phyloP scores from a whole-genome alignment of 139 green algal genomes.

The Chlorella ohadii region DNA sequence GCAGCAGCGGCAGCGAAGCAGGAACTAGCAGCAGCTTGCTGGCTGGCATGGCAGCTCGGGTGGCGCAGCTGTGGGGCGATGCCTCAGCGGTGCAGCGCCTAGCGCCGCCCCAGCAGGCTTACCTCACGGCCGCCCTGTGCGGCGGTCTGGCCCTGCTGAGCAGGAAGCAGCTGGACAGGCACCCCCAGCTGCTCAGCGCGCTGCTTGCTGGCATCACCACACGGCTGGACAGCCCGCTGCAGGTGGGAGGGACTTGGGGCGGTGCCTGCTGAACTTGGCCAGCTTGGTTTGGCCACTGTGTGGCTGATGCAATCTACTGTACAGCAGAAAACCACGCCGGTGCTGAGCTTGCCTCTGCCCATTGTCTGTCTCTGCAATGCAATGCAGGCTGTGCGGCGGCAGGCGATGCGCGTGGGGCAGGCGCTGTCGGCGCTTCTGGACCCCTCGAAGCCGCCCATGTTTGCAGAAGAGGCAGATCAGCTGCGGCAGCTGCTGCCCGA shows the following conservation, averaged over 20 bases:
- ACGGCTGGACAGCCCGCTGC: constrained; percentile 60
- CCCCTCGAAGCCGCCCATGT: constrained; percentile 55
- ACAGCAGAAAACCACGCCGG: too few species aligned
- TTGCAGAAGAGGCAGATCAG: constrained; percentile 57
- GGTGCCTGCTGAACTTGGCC: too few species aligned
- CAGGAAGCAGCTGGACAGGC: constrained; percentile 30
- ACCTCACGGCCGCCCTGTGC: constrained; percentile 51
- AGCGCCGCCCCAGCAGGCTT: constrained; percentile 60
- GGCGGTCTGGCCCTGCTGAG: constrained; percentile 25
- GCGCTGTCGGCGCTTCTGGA: constrained; percentile 56
- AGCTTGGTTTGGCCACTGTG: too few species aligned
- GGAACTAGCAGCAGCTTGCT: too few species aligned
- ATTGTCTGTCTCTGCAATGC: background rate
- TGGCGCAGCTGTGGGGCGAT: constrained; percentile 61
- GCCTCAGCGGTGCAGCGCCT: constrained; percentile 35
- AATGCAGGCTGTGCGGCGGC: constrained; percentile 44
- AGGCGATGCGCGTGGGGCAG: constrained; percentile 73
- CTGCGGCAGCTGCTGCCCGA: constrained; percentile 49
- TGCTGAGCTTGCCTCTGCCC: too few species aligned
- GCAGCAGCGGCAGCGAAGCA: background rate
- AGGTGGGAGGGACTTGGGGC: too few species aligned
- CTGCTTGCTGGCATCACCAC: constrained; percentile 63
- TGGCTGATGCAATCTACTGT: too few species aligned
- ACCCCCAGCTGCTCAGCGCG: constrained; percentile 41
- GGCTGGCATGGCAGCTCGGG: background rate